Conservation (phyloP, 176 grass and related monocot genomes). For the Hordeum marinum region DNA sequence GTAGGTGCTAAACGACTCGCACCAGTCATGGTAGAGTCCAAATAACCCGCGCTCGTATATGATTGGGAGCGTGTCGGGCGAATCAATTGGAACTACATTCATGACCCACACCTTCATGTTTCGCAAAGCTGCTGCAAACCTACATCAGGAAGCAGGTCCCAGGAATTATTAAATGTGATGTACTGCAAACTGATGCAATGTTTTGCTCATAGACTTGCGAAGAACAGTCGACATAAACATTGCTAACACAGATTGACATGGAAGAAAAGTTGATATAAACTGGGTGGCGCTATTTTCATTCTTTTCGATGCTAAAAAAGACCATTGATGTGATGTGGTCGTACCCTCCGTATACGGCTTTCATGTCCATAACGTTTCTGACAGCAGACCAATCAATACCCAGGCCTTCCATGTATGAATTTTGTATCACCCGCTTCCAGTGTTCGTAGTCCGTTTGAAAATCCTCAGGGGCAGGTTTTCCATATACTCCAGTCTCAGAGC, state of each 20-base stretch:
- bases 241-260: background rate
- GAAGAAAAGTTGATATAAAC: background rate
- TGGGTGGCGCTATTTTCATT: background rate
- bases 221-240: background rate
- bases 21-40: conserved; percentile 86
- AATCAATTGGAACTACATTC: conserved; percentile 71
- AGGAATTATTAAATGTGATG: background rate
- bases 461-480: conserved; percentile 69
- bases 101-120: conserved; percentile 86
- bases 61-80: conserved; percentile 71
- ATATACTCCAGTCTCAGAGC: conserved; percentile 64
- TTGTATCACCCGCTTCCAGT: conserved; percentile 60
- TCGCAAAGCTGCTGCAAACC: conserved; percentile 75
- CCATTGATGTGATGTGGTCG: background rate
- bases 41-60: conserved; percentile 81
- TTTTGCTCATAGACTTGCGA: background rate
- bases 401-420: conserved; percentile 64
- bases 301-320: background rate
- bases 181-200: background rate
- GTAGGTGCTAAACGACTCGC: conserved; percentile 88
- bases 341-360: conserved; percentile 88
- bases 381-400: conserved; percentile 65
- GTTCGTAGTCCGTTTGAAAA: conserved; percentile 70
- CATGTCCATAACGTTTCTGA: conserved; percentile 96
- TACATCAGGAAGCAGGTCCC: conserved; percentile 13